phyloP scores from a whole-genome alignment of 2,329 filamentous ascomycete species.

The Diaporthe sp. region DNA sequence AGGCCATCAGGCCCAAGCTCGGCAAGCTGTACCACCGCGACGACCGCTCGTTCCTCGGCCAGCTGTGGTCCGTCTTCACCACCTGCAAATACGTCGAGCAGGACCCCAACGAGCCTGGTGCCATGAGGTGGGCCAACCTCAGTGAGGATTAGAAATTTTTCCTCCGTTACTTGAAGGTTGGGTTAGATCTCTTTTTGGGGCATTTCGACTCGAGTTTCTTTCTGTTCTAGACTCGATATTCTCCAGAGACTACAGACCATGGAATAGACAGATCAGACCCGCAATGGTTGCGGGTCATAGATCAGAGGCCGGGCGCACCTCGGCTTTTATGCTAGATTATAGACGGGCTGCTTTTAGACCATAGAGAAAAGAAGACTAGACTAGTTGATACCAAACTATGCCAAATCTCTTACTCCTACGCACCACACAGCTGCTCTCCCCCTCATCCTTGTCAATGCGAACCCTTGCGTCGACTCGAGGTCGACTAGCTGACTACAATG shows the following conservation, averaged over 20 bases:
- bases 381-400: constrained; percentile 1
- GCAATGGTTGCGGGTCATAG: constrained; percentile 19
- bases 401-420: background rate
- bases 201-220: background rate
- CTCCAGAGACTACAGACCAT: background rate
- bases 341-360: constrained; percentile 29
- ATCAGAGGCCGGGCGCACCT: background rate
- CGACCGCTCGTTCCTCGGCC: constrained; percentile 58
- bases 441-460: background rate
- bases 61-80: constrained; percentile 62
- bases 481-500: background rate
- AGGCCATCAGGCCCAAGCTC: constrained; percentile 69
- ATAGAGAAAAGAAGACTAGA: constrained; percentile 16
- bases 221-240: background rate
- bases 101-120: constrained; percentile 53
- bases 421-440: background rate
- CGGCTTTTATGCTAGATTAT: constrained; percentile 12
- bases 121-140: constrained; percentile 53
- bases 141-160: constrained; percentile 41
- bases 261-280: constrained; percentile 10
- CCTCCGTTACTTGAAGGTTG: background rate
- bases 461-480: background rate
- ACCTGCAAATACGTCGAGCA: constrained; percentile 63
- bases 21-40: constrained; percentile 67
- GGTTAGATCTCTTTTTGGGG: background rate